These are phyloP conservation scores for Aspergillus sp. DNA, from an alignment of 2,329 filamentous ascomycete genomes.

Conservation along the genomic window DNA sequence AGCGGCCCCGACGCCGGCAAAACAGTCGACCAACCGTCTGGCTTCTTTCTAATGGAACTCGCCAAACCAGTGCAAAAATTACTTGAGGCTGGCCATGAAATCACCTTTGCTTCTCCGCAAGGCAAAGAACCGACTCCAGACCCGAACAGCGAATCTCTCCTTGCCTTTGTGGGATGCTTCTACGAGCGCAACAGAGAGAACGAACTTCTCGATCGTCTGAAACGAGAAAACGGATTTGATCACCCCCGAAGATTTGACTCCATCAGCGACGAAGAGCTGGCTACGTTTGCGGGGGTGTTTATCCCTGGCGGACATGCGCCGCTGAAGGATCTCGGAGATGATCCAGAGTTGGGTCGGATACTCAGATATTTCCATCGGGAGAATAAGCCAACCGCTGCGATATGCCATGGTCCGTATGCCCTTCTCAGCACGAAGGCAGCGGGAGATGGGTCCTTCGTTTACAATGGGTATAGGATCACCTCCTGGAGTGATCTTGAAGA, in stretches of 20 bases:
- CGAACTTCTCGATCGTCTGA: constrained; percentile 41
- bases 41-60: constrained; percentile 38
- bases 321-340: constrained; percentile 36
- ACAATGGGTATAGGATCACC: constrained; percentile 44
- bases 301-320: constrained; percentile 45
- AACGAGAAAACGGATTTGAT: constrained; percentile 40
- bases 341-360: constrained; percentile 40
- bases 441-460: constrained; percentile 35
- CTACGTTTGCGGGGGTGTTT: constrained; percentile 37
- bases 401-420: constrained; percentile 46
- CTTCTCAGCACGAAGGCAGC: constrained; percentile 38
- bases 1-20: constrained; percentile 16
- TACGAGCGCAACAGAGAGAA: constrained; percentile 39
- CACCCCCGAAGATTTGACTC: constrained; percentile 33
- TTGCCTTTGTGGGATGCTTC: constrained; percentile 44
- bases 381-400: constrained; percentile 40
- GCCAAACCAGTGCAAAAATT: constrained; percentile 34
- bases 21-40: constrained; percentile 23
- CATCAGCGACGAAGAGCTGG: constrained; percentile 37
- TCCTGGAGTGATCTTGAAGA: constrained; percentile 44
- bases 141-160: constrained; percentile 37
- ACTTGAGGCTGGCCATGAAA: constrained; percentile 35
- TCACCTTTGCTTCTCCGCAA: constrained; percentile 43
- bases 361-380: constrained; percentile 36
- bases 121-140: constrained; percentile 40